Evolutionary conservation across 208 protist genomes (phyloP).

Genomic region (Endotrypanum monterogeii): DNA sequence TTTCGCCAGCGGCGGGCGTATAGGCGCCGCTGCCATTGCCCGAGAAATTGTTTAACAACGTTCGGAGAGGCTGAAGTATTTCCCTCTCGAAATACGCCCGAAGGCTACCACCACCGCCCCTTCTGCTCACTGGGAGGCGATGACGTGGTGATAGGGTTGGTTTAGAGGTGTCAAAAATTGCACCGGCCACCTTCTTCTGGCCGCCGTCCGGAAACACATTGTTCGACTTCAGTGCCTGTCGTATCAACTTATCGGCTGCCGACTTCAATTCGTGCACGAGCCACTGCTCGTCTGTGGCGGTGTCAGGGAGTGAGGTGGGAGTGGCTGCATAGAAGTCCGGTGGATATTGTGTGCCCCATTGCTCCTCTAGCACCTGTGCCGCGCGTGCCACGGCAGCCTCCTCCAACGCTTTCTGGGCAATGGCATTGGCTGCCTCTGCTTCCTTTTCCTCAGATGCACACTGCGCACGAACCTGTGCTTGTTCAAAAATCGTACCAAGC

Average conservation of each 20-base stretch:
- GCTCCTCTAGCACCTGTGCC: constrained; percentile 14
- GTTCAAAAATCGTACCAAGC: constrained; percentile 1
- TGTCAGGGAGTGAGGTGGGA: constrained; percentile 6
- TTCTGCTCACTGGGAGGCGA: no score
- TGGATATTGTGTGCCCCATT: constrained; percentile 9
- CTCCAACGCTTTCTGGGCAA: constrained; percentile 18
- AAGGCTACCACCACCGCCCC: no score
- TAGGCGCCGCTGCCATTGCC: neutral
- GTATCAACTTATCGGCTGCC: constrained; percentile 18
- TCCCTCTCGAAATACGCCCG: neutral
- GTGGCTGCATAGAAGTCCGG: neutral
- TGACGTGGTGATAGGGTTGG: neutral
- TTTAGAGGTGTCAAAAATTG: neutral
- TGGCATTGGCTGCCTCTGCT: neutral
- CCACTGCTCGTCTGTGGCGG: constrained; percentile 33
- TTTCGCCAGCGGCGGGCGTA: neutral
- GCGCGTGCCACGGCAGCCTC: constrained; percentile 24
- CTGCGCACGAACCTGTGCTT: neutral
- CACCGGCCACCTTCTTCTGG: neutral
- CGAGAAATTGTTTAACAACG: neutral
- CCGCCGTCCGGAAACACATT: neutral
- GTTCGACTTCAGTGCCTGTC: constrained; percentile 5
- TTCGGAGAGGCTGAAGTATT: neutral
- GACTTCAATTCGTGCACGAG: constrained; percentile 17
- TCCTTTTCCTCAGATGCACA: neutral